Evolutionary conservation across 2,329 filamentous ascomycete species (phyloP).

Genomic region (Aureobasidium vineae): DNA sequence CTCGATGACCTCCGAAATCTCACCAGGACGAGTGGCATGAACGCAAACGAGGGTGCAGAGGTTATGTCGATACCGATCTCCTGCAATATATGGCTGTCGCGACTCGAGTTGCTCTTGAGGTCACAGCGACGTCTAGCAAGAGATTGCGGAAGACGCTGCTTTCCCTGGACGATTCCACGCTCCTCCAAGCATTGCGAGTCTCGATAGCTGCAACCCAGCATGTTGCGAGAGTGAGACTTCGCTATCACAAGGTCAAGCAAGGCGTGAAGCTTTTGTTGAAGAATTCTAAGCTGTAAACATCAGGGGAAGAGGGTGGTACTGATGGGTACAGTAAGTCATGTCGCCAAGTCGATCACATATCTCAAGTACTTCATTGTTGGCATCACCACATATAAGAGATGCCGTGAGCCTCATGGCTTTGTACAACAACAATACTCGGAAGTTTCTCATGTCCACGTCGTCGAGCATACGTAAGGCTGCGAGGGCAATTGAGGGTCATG

Average conservation of each 20-base stretch:
- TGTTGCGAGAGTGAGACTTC: background rate
- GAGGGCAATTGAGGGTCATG: background rate
- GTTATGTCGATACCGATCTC: no score
- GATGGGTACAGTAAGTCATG: background rate
- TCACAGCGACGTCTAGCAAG: background rate
- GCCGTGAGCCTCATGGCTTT: background rate
- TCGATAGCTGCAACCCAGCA: background rate
- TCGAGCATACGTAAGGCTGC: background rate
- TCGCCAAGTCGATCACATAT: background rate
- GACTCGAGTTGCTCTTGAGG: background rate
- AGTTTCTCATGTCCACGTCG: background rate
- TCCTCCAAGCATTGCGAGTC: background rate
- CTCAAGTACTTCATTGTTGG: background rate
- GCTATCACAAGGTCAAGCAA: background rate
- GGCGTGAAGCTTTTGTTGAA: background rate
- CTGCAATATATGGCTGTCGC: background rate
- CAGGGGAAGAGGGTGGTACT: background rate
- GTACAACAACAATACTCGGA: background rate
- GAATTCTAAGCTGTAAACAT: background rate
- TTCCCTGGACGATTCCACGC: background rate
- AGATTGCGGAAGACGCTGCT: background rate
- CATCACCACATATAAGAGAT: background rate
- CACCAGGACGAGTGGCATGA: background rate
- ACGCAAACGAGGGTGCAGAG: background rate
- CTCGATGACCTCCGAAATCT: background rate